Percentiles rank a stretch among this genome's conserved stretches.
phyloP scores from a whole-genome alignment of 139 green algal genomes.

The Chlorella ohadii region DNA sequence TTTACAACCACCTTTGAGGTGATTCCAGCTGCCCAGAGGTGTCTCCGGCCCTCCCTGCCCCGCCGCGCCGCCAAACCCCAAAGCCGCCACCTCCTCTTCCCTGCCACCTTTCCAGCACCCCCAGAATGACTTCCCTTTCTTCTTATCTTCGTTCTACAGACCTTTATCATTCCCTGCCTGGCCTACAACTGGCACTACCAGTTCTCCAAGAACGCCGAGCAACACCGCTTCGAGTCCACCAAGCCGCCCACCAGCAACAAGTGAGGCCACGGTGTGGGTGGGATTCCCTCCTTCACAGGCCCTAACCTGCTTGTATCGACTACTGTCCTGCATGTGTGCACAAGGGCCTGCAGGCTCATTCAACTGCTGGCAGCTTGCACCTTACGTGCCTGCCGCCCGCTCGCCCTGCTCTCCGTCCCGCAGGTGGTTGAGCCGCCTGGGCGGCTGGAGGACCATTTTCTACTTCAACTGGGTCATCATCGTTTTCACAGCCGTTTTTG shows the following conservation, averaged over 20 bases:
- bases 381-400: too few relatives aligned
- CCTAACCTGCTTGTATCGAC: too few relatives aligned
- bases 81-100: too few relatives aligned
- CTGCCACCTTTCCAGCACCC: too few relatives aligned
- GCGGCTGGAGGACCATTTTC: neutral
- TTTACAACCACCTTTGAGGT: conserved; percentile 45
- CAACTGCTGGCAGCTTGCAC: too few relatives aligned
- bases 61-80: too few relatives aligned
- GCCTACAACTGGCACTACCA: conserved; percentile 40
- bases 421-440: neutral
- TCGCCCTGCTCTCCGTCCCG: neutral
- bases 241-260: conserved; percentile 14
- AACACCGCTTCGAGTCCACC: neutral
- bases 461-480: conserved; percentile 30
- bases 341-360: too few relatives aligned
- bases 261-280: neutral
- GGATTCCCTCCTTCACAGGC: too few relatives aligned
- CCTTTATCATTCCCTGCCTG: conserved; percentile 39
- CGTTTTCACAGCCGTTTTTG: conserved; percentile 20
- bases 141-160: neutral
- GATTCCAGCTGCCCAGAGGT: too few relatives aligned
- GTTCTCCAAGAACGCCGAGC: neutral
- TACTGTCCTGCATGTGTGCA: too few relatives aligned
- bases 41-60: too few relatives aligned
- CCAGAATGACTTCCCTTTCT: too few relatives aligned